These are phyloP conservation scores for Pachysandra terminalis DNA, from an alignment of 164 flowering plant species.

Conservation along the genomic window DNA sequence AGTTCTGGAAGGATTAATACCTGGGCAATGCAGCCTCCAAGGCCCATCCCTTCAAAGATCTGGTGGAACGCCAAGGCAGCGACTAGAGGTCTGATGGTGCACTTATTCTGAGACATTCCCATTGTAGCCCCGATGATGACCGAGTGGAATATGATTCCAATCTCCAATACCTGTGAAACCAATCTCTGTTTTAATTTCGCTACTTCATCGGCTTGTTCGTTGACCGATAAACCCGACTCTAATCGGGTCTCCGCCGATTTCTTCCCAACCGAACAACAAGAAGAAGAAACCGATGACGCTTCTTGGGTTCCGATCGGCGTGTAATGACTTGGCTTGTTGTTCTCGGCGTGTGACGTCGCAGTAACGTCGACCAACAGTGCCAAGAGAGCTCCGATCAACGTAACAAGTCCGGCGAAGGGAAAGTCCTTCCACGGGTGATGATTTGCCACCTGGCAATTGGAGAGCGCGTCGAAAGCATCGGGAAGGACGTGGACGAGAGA, in stretches of 20 bases:
- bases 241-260: constrained; percentile 1
- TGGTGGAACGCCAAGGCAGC: constrained; percentile 78
- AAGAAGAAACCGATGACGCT: constrained; percentile 4
- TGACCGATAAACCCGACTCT: not conserved
- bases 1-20: too few relatives aligned
- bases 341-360: constrained; percentile 50
- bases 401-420: constrained; percentile 64
- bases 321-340: constrained; percentile 23
- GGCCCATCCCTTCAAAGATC: constrained; percentile 84
- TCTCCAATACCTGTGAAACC: constrained; percentile 73
- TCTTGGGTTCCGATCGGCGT: constrained; percentile 27
- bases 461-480: constrained; percentile 58
- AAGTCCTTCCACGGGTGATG: constrained; percentile 76
- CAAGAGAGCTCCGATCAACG: constrained; percentile 46
- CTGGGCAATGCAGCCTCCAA: constrained; percentile 90
- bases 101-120: constrained; percentile 80
- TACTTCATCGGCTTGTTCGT: constrained; percentile 26
- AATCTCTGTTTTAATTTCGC: constrained; percentile 58
- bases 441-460: constrained; percentile 52
- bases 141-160: constrained; percentile 75
- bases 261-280: constrained; percentile 1
- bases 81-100: constrained; percentile 67
- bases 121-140: constrained; percentile 72
- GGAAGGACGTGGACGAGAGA: constrained; percentile 81
- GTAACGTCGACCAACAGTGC: constrained; percentile 60